Percentiles rank a stretch among this genome's conserved stretches.
phyloP scores from a whole-genome alignment of 192 early-diverging fungal genomes.

The Coemansia sp. region DNA sequence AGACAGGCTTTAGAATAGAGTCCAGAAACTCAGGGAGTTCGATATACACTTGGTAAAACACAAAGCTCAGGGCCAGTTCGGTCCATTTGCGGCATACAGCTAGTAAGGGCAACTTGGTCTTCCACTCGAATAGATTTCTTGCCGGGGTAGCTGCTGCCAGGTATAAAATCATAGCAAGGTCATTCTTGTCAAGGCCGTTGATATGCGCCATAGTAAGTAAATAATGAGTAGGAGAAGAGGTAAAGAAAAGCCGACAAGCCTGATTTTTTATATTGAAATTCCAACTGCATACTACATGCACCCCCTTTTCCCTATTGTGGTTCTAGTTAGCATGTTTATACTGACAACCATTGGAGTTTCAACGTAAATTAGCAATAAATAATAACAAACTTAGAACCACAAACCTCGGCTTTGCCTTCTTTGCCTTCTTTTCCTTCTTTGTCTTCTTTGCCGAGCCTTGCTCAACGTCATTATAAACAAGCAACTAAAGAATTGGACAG shows the following conservation, averaged over 20 bases:
- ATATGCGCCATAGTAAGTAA: too few species aligned
- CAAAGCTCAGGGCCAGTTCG: neutral
- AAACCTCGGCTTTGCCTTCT: too few species aligned
- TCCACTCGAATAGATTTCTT: neutral
- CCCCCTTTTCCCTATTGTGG: too few species aligned
- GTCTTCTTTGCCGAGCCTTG: too few species aligned
- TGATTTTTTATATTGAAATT: neutral
- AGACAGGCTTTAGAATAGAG: neutral
- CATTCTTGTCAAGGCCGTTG: neutral
- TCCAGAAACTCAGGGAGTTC: neutral
- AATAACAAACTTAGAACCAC: too few species aligned
- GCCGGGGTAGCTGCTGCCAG: too few species aligned
- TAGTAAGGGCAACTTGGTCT: neutral
- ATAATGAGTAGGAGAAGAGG: neutral
- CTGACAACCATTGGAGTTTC: too few species aligned
- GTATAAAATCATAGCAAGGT: neutral
- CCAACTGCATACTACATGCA: neutral
- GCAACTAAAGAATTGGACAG: too few species aligned
- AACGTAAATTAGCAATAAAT: too few species aligned
- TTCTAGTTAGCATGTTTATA: too few species aligned
- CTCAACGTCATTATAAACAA: too few species aligned
- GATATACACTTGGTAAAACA: neutral
- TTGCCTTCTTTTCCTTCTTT: too few species aligned
- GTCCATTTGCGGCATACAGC: neutral
- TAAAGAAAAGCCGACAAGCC: neutral